phyloP scores from a whole-genome alignment of 345 rosid species.

The Aegle marmelos region DNA sequence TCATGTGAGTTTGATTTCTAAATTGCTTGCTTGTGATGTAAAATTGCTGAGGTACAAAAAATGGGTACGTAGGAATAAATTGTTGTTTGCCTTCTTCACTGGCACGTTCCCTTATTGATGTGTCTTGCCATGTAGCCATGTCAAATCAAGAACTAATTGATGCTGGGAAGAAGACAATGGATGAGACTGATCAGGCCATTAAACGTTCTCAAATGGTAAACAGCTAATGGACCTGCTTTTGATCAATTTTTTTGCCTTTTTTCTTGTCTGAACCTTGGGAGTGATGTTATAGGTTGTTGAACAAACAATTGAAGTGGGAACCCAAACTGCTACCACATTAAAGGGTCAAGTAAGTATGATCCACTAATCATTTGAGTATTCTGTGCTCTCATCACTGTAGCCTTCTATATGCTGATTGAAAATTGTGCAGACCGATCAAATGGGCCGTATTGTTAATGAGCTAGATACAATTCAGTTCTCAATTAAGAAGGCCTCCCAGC shows the following conservation, averaged over 20 bases:
- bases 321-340: conserved; percentile 81
- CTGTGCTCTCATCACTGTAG: not conserved
- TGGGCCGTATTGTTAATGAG: conserved; percentile 96
- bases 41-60: not conserved
- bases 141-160: conserved; percentile 84
- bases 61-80: not conserved
- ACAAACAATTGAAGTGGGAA: conserved; percentile 98
- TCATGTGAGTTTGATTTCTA: conserved; percentile 51
- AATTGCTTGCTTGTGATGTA: not conserved
- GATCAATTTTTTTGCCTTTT: conserved; percentile 8
- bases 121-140: conserved; percentile 55
- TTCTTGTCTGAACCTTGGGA: conserved; percentile 16
- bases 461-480: conserved; percentile 98
- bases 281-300: conserved; percentile 64
- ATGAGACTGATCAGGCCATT: conserved; percentile 95
- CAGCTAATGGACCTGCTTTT: not conserved
- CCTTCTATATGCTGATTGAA: conserved; percentile 15
- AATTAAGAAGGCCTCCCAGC: conserved; percentile 94
- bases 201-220: conserved; percentile 87
- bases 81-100: not conserved
- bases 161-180: conserved; percentile 82
- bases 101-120: not conserved
- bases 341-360: conserved; percentile 84
- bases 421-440: conserved; percentile 88
- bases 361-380: not conserved